A percentile compares a stretch with the other conserved stretches of the same genome.
Conservation (phyloP, 2,329 filamentous ascomycete genomes). For the Penicillium paneum region DNA sequence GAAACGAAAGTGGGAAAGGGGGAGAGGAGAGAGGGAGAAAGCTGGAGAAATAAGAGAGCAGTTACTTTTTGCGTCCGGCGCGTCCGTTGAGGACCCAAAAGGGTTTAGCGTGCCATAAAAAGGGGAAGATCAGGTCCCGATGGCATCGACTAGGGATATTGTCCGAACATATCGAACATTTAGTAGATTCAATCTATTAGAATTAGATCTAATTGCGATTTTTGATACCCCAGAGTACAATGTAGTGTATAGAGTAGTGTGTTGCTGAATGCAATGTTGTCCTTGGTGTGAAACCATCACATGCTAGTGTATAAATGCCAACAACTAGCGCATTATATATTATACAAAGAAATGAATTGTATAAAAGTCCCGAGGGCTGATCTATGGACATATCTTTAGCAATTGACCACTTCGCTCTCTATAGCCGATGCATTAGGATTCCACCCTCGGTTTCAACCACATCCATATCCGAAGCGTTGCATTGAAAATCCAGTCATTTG, state of each 20-base stretch:
- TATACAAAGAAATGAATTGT: neutral
- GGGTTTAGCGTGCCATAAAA: constrained; percentile 30
- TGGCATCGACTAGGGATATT: neutral
- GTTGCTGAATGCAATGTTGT: neutral
- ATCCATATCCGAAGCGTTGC: neutral
- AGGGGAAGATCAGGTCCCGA: constrained; percentile 25
- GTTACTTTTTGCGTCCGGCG: constrained; percentile 27
- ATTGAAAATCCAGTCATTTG: neutral
- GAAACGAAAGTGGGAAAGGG: constrained; percentile 27
- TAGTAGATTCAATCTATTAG: neutral
- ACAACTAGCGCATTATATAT: neutral
- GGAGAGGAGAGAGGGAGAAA: constrained; percentile 67
- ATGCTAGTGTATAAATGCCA: constrained; percentile 1
- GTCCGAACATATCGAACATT: neutral
- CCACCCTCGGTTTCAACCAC: neutral
- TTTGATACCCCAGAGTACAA: neutral
- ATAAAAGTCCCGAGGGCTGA: neutral
- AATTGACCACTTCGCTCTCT: neutral
- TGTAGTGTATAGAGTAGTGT: neutral
- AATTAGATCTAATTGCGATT: neutral
- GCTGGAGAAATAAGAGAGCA: constrained; percentile 14
- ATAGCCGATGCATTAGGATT: neutral
- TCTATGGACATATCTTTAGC: neutral
- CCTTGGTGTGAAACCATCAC: constrained; percentile 1
- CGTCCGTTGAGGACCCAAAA: constrained; percentile 26